These are phyloP conservation scores for Porogramme epimiltina DNA, from an alignment of 1,284 basidiomycete species.

Conservation along the genomic window DNA sequence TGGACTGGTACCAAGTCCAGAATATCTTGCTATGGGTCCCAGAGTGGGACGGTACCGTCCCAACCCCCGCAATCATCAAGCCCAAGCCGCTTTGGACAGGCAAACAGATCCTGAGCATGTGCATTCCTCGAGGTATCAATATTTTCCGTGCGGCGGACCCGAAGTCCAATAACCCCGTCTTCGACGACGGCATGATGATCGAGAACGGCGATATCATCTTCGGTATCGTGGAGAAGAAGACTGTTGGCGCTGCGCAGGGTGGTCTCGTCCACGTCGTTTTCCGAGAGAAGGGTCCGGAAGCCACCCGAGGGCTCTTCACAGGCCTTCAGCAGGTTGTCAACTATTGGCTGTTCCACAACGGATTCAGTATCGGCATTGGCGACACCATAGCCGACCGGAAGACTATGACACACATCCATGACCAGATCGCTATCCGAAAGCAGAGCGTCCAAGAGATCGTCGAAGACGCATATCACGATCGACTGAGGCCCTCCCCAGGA, in stretches of 20 bases:
- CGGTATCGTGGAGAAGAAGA: slow-evolving; percentile 97
- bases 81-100: slow-evolving; percentile 98
- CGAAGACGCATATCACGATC: slow-evolving; percentile 79
- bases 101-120: slow-evolving; percentile 94
- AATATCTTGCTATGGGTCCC: slow-evolving; percentile 98
- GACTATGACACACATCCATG: slow-evolving; percentile 88
- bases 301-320: slow-evolving; percentile 91
- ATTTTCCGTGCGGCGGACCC: slow-evolving; percentile 82
- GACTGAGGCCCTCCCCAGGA: slow-evolving; percentile 87
- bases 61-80: slow-evolving; percentile 93
- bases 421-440: slow-evolving; percentile 85
- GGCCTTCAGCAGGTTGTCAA: slow-evolving; percentile 96
- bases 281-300: slow-evolving; percentile 95
- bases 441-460: slow-evolving; percentile 73
- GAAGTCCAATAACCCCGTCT: slow-evolving; percentile 80
- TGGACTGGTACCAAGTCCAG: slow-evolving; percentile 94
- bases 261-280: slow-evolving; percentile 98
- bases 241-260: slow-evolving; percentile 92
- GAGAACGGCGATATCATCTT: slow-evolving; percentile 97
- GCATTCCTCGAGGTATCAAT: slow-evolving; percentile 96
- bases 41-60: slow-evolving; percentile 94
- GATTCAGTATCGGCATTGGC: slow-evolving; percentile 98
- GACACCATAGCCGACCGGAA: slow-evolving; percentile 94
- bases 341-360: slow-evolving; percentile 98
- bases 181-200: slow-evolving; percentile 94